These are phyloP conservation scores for Lunasporangiospora selenospora DNA, from an alignment of 192 early-diverging fungal genomes.

Conservation along the genomic window DNA sequence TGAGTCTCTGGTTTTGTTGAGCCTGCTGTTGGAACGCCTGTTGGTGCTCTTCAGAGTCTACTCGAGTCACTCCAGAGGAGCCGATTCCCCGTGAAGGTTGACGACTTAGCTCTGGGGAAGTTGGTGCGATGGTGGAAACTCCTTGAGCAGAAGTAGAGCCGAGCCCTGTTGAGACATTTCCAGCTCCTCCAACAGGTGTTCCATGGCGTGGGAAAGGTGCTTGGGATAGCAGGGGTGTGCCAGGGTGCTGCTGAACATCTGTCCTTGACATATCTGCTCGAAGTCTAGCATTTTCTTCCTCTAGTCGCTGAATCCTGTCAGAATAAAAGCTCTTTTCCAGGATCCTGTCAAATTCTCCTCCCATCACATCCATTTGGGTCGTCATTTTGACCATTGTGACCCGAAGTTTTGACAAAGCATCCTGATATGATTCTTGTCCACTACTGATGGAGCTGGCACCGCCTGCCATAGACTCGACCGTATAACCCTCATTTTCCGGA, in stretches of 20 bases:
- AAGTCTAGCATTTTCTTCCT: slow-evolving; percentile 38
- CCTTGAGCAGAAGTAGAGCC: slow-evolving; percentile 1
- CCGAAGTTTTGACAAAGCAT: slow-evolving; percentile 36
- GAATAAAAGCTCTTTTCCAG: slow-evolving; percentile 51
- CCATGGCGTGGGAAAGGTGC: slow-evolving; percentile 12
- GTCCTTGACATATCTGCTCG: slow-evolving; percentile 33
- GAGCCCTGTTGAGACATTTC: slow-evolving; percentile 6
- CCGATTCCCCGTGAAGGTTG: slow-evolving; percentile 28
- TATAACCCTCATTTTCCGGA: slow-evolving; percentile 5
- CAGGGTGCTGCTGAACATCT: slow-evolving; percentile 39
- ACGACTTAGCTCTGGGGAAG: slow-evolving; percentile 29
- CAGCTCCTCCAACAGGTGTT: slow-evolving; percentile 11
- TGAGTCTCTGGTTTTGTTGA: slow-evolving; percentile 31
- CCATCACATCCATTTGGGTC: slow-evolving; percentile 53
- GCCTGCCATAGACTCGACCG: slow-evolving; percentile 18
- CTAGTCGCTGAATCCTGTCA: slow-evolving; percentile 28
- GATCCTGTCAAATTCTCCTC: slow-evolving; percentile 49
- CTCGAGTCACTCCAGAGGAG: not conserved
- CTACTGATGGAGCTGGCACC: slow-evolving; percentile 19
- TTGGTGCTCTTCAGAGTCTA: slow-evolving; percentile 31
- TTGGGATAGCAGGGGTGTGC: slow-evolving; percentile 31
- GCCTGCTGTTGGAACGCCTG: slow-evolving; percentile 30
- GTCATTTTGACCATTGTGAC: slow-evolving; percentile 42
- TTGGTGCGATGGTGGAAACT: slow-evolving; percentile 9
- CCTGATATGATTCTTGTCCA: slow-evolving; percentile 25